A percentile compares a stretch with the other conserved stretches of the same genome.
phyloP scores from a whole-genome alignment of 169 alveolate genomes.

The Plasmodium billcollinsi region DNA sequence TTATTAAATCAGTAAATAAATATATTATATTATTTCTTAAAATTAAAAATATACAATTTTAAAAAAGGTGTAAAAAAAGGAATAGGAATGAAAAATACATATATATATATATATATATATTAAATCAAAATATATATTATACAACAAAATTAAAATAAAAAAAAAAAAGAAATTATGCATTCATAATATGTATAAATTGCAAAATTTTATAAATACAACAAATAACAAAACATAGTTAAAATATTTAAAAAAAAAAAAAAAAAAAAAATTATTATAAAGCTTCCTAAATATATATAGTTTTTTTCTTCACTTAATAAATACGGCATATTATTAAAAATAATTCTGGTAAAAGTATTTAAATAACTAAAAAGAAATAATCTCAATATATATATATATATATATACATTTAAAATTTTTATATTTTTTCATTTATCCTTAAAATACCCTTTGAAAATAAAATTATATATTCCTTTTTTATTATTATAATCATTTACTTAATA shows the following conservation, averaged over 20 bases:
- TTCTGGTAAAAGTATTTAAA: constrained; percentile 8
- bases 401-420: neutral
- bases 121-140: neutral
- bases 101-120: neutral
- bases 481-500: constrained; percentile 15
- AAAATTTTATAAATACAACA: constrained; percentile 1
- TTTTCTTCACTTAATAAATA: constrained; percentile 11
- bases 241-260: constrained; percentile 7
- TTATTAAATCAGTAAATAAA: no score
- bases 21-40: no score
- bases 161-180: neutral
- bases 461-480: neutral
- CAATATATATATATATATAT: constrained; percentile 1
- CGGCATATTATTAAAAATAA: neutral
- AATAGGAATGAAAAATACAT: constrained; percentile 1
- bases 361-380: neutral
- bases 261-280: constrained; percentile 1
- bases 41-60: no score
- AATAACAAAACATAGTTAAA: constrained; percentile 27
- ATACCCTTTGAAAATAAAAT: no score
- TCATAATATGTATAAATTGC: neutral
- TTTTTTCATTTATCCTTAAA: constrained; percentile 3
- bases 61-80: neutral
- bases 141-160: constrained; percentile 15
- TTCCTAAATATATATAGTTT: neutral